Base-by-base conservation (phyloP, 805 yeast genomes). In the Naumovozyma baii region DNA sequence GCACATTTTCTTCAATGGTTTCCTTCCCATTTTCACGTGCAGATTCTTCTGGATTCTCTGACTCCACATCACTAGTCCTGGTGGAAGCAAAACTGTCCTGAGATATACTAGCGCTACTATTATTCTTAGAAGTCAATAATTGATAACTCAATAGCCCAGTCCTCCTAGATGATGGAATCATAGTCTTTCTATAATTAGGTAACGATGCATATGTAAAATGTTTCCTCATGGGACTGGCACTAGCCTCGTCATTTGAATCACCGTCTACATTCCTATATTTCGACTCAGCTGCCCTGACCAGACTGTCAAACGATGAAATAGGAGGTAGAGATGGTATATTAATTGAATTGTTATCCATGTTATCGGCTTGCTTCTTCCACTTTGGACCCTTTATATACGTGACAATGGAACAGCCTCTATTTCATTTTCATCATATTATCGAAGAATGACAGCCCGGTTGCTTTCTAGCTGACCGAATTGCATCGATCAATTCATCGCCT, bases 251-350 rank as follows among this genome's bases (percentile, higher is more conserved):
- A 12, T 16, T 12, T 5, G 37, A 19, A 14, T 17, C 16, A 2
- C 31, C 26, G 9, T n/a, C 3, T 5, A 13, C 8, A 7, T 26
- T 17, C 7, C 22, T 38, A 30, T 49, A 53, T 37, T 54, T 55
- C 22, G 46, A 45, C 33, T 52, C 58, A 1, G 59, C 61, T 18
- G 57, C 59, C 31, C 49, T 44, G 18, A 57, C 45, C 16, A 57
- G 42, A 37, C 45, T 49, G 34, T 57, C 61, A 38, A 57, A 57
- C 4, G 62, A 56, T 8, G 61, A 54, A 18, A 57, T 55, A 13
- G 59, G 59, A 12, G 59, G 59, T 33, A 55, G 42, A 7, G 44
- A 33, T 18, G 48, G 26, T 22, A 22, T 22, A 22, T 22, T 22
- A 22, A 22, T 22, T 22, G 26, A 22, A 22, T 10, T 22, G 10